Conservation (phyloP, 2,329 filamentous ascomycete species). For the Verticillium dahliae region DNA sequence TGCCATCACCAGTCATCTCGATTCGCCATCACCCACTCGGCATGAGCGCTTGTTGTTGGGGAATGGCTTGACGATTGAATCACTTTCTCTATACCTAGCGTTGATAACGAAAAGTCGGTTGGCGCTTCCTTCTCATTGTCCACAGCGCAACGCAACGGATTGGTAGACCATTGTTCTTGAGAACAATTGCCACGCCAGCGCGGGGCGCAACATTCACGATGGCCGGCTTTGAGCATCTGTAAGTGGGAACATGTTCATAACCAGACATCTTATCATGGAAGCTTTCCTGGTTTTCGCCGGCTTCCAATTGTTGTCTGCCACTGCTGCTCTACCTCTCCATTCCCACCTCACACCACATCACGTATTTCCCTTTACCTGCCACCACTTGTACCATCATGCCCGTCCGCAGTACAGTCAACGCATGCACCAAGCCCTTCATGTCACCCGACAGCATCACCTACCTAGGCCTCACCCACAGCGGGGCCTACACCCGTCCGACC, state of each 20-base stretch:
- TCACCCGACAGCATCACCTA: neutral
- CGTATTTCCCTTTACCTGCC: neutral
- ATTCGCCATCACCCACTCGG: neutral
- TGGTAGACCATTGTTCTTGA: neutral
- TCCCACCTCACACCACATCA: neutral
- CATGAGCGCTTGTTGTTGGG: neutral
- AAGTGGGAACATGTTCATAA: neutral
- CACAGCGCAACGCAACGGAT: neutral
- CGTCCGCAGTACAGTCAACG: neutral
- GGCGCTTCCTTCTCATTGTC: neutral
- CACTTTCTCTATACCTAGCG: neutral
- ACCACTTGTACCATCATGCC: neutral
- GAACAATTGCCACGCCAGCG: neutral
- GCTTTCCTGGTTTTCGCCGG: no score
- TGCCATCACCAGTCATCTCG: neutral
- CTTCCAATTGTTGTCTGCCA: neutral
- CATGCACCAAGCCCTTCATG: neutral
- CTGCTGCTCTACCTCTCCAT: neutral
- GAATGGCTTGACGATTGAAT: neutral
- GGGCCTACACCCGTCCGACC: neutral
- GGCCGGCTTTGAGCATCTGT: neutral
- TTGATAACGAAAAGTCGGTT: neutral
- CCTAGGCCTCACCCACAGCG: conserved; percentile 2
- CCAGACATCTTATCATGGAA: neutral
- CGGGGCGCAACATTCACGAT: neutral